Percentiles rank a stretch among this genome's conserved stretches.
Conservation (phyloP, 148 eudicot species). For the Rhododendron ferrugineum region DNA sequence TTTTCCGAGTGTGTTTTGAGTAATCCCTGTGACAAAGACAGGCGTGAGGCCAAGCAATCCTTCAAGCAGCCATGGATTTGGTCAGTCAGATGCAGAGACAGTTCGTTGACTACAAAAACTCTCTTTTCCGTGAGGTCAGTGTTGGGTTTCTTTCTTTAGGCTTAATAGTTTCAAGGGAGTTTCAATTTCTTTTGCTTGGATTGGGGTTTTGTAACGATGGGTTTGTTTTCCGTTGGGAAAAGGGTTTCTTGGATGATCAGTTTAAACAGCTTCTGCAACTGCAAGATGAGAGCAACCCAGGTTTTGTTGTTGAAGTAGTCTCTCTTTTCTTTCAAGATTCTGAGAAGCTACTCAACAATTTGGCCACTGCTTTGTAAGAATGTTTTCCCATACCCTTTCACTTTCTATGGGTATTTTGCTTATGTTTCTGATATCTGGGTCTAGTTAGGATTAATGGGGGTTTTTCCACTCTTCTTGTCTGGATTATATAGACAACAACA, state of each 20-base stretch:
- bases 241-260: conserved; percentile 68
- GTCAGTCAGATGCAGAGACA: conserved; percentile 31
- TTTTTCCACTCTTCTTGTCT: background rate
- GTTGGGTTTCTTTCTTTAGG: conserved; percentile 6
- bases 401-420: background rate
- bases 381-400: background rate
- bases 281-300: conserved; percentile 83
- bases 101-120: conserved; percentile 23
- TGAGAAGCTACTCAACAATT: conserved; percentile 56
- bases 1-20: background rate
- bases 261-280: conserved; percentile 54
- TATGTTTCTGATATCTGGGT: background rate
- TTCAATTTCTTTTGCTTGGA: background rate
- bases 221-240: conserved; percentile 8
- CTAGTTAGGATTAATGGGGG: background rate
- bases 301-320: conserved; percentile 72
- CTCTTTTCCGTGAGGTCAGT: conserved; percentile 32
- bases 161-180: background rate
- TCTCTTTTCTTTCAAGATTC: conserved; percentile 70
- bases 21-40: background rate
- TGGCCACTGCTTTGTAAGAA: conserved; percentile 46
- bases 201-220: background rate
- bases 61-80: conserved; percentile 32
- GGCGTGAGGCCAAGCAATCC: background rate
- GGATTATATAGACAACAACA: conserved; percentile 37